phyloP scores from a whole-genome alignment of 768 basidiomycete genomes.

The Amanita pseudoporphyria region DNA sequence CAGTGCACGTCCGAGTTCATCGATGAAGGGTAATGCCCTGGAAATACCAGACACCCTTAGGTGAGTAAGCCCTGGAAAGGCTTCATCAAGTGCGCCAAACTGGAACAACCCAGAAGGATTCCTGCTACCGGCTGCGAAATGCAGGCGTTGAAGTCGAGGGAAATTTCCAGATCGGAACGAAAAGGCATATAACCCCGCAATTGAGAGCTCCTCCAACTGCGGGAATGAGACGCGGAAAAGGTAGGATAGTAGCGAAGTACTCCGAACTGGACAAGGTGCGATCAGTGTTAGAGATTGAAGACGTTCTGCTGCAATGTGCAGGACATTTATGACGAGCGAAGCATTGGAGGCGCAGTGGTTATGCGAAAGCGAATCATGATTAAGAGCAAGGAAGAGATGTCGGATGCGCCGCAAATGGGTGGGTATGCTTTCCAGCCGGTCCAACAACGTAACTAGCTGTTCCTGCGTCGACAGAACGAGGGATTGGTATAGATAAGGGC shows the following conservation, averaged over 20 bases:
- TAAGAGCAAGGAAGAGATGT: slow-evolving; percentile 32
- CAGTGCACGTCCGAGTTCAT: slow-evolving; percentile 29
- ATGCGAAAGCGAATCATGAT: slow-evolving; percentile 12
- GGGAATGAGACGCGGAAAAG: slow-evolving; percentile 36
- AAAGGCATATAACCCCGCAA: slow-evolving; percentile 43
- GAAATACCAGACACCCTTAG: slow-evolving; percentile 34
- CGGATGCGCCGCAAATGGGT: slow-evolving; percentile 28
- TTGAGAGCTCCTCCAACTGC: slow-evolving; percentile 27
- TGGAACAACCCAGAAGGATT: slow-evolving; percentile 40
- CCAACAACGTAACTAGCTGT: slow-evolving; percentile 20
- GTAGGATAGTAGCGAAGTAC: slow-evolving; percentile 29
- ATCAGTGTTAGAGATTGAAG: slow-evolving; percentile 32
- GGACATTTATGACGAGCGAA: slow-evolving; percentile 21
- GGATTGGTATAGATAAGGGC: slow-evolving; percentile 30
- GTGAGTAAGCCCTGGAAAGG: slow-evolving; percentile 29
- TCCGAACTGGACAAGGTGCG: slow-evolving; percentile 21
- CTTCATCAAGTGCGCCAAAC: slow-evolving; percentile 24
- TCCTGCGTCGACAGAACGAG: slow-evolving; percentile 22
- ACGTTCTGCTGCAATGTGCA: slow-evolving; percentile 29
- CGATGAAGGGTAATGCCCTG: slow-evolving; percentile 29
- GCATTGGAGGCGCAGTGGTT: not conserved
- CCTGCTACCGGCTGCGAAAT: slow-evolving; percentile 34
- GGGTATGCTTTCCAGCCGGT: slow-evolving; percentile 22
- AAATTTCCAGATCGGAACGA: slow-evolving; percentile 25
- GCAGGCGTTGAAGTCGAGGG: slow-evolving; percentile 31